phyloP scores from a whole-genome alignment of 768 basidiomycete species.

The Amanita polypyramis region DNA sequence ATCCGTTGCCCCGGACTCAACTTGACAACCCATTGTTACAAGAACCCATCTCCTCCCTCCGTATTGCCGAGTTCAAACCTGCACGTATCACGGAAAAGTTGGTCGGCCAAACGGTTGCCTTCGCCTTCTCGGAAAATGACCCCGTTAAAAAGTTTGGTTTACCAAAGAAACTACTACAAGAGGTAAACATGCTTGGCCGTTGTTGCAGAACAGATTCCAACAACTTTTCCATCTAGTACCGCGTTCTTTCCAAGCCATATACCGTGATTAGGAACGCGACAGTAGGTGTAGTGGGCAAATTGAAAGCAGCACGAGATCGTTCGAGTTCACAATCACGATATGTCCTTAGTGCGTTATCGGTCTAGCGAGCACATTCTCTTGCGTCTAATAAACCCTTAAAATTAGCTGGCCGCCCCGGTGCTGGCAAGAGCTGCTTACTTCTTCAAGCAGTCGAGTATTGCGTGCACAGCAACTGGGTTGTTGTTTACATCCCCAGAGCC shows the following conservation, averaged over 20 bases:
- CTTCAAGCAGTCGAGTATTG: constrained; percentile 72
- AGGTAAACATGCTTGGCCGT: constrained; percentile 30
- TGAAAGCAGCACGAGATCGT: constrained; percentile 39
- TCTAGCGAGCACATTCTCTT: constrained; percentile 1
- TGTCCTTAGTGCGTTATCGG: constrained; percentile 48
- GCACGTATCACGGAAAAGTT: constrained; percentile 28
- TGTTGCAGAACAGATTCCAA: constrained; percentile 3
- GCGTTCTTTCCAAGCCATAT: constrained; percentile 58
- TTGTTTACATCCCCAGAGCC: constrained; percentile 72
- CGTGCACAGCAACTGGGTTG: constrained; percentile 58
- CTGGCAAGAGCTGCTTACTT: constrained; percentile 73
- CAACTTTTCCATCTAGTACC: constrained; percentile 33
- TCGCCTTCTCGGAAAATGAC: constrained; percentile 32
- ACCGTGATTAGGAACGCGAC: constrained; percentile 67
- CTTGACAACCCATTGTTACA: constrained; percentile 32
- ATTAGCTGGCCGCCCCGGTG: constrained; percentile 61
- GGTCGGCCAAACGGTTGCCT: constrained; percentile 36
- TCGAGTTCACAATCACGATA: constrained; percentile 45
- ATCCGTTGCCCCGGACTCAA: constrained; percentile 26
- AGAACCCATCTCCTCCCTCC: constrained; percentile 22
- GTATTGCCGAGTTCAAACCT: constrained; percentile 32
- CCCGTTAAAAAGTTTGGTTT: constrained; percentile 60
- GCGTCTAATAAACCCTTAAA: constrained; percentile 9
- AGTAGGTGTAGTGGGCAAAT: constrained; percentile 35
- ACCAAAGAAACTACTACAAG: constrained; percentile 58